Evolutionary conservation across 2,329 filamentous ascomycete species (phyloP).

Genomic region (Calonectria pteridis): DNA sequence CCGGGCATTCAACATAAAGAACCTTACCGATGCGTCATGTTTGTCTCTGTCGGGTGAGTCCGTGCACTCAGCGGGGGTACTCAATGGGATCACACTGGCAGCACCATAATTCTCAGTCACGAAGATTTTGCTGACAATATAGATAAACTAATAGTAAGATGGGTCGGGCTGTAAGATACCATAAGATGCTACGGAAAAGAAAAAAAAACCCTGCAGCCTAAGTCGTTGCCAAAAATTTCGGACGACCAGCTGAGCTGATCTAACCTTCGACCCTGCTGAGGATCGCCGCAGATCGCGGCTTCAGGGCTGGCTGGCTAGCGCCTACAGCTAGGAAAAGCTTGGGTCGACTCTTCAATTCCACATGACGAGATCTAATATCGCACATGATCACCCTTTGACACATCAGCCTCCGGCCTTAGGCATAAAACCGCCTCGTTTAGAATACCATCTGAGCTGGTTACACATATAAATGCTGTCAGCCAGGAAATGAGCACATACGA

Average conservation of each 20-base stretch:
- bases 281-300: neutral
- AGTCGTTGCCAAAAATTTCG: neutral
- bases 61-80: neutral
- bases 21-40: no score
- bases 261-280: neutral
- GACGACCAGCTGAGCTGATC: neutral
- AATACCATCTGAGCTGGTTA: neutral
- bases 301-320: neutral
- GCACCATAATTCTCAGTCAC: neutral
- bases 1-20: no score
- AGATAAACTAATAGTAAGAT: no score
- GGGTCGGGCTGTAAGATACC: no score
- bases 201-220: neutral
- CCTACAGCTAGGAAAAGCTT: neutral
- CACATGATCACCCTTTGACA: neutral
- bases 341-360: neutral
- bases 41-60: neutral
- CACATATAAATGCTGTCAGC: neutral
- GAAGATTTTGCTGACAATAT: no score
- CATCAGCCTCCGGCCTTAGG: neutral
- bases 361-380: neutral
- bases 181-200: neutral
- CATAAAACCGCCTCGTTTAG: no score
- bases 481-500: neutral
- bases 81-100: neutral